These are phyloP conservation scores for Fusarium sp. DNA, from an alignment of 2,329 filamentous ascomycete genomes.

Conservation along the genomic window DNA sequence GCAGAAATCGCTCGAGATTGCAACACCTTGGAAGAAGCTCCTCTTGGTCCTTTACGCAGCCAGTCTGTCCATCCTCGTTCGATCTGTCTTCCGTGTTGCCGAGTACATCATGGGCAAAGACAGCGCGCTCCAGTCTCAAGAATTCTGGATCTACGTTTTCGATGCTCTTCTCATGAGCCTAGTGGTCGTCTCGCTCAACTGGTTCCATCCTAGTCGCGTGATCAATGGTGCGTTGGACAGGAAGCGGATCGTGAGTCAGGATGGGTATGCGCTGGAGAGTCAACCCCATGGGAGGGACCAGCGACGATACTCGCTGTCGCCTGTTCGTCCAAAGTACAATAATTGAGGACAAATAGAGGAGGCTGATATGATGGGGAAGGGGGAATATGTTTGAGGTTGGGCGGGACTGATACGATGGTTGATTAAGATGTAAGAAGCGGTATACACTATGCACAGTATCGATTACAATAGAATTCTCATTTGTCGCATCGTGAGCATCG, in stretches of 20 bases:
- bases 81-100: constrained; percentile 56
- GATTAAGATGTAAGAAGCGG: not conserved
- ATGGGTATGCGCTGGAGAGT: constrained; percentile 44
- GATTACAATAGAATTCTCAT: constrained; percentile 11
- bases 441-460: not conserved
- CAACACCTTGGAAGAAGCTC: constrained; percentile 49
- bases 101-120: constrained; percentile 55
- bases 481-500: constrained; percentile 3
- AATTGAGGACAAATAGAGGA: not conserved
- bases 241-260: constrained; percentile 39
- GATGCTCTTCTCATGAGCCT: constrained; percentile 52
- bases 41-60: constrained; percentile 43
- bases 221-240: constrained; percentile 31
- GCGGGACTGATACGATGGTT: constrained; percentile 13
- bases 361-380: not conserved
- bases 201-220: constrained; percentile 45
- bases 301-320: constrained; percentile 22
- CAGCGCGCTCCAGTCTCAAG: constrained; percentile 50
- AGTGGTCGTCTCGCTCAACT: constrained; percentile 43
- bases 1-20: constrained; percentile 28
- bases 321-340: constrained; percentile 13
- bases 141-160: constrained; percentile 53
- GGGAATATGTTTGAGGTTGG: not conserved
- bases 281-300: constrained; percentile 20
- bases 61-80: constrained; percentile 53